A percentile compares a stretch with the other conserved stretches of the same genome.
Evolutionary conservation across 768 basidiomycete species (phyloP).

Genomic region (Neoboletus magnificus): DNA sequence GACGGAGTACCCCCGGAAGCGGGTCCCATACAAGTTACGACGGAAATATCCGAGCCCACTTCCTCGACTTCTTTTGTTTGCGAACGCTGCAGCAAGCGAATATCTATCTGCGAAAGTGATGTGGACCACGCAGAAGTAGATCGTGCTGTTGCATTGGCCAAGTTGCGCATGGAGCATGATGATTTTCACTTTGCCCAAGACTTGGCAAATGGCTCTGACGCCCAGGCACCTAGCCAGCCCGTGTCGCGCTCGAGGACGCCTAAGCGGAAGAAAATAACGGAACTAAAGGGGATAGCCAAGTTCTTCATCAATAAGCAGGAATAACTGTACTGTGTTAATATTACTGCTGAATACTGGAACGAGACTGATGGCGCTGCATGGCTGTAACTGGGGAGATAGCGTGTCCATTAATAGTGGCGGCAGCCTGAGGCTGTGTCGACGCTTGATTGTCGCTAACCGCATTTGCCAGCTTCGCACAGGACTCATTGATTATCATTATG

Average conservation of each 20-base stretch:
- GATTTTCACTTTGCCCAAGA: conserved; percentile 91
- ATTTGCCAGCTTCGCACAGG: conserved; percentile 7
- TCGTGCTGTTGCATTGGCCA: conserved; percentile 35
- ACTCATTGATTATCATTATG: not conserved
- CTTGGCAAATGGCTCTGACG: conserved; percentile 46
- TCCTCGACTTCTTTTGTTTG: conserved; percentile 48
- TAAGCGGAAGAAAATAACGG: conserved; percentile 31
- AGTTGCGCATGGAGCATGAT: conserved; percentile 66
- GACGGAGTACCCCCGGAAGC: not conserved
- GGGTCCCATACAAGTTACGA: not conserved
- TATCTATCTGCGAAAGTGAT: conserved; percentile 33
- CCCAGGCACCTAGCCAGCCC: not conserved
- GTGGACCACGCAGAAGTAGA: conserved; percentile 23
- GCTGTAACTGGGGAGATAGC: not conserved
- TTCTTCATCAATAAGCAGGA: conserved; percentile 40
- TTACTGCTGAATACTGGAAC: not conserved
- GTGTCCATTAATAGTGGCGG: not conserved
- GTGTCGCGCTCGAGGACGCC: conserved; percentile 18
- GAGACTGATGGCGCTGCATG: not conserved
- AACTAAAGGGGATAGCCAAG: conserved; percentile 43
- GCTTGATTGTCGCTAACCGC: conserved; percentile 19
- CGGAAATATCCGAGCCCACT: not conserved
- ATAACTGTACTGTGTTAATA: not conserved
- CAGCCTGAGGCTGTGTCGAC: conserved; percentile 1
- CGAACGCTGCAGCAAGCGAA: conserved; percentile 50